Base-by-base conservation (phyloP, 1,284 basidiomycete genomes). In the Ganoderma leucocontextum region DNA sequence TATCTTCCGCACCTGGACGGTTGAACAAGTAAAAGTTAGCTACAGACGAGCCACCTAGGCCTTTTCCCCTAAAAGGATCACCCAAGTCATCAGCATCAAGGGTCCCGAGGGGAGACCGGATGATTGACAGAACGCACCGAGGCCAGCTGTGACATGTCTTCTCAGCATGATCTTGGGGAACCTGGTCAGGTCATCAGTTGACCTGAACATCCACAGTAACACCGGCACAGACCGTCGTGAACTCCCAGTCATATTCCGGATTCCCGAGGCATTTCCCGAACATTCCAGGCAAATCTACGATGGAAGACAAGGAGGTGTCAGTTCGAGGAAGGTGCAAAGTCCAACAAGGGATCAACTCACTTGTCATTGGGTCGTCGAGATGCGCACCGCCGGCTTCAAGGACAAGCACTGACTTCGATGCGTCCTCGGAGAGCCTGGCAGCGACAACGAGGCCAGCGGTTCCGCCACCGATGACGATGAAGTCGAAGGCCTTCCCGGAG, bases 381-480 rank as follows among this genome's bases (percentile, higher is more conserved):
- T 79, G 77, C 12, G 75, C 75, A 25, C 71, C 72, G 8, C 83
- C 83, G 3, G 82, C 82, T 73, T 84, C 82, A n/a, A 83, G 73
- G 15, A 84, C 79, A 22, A 80, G 73, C 19, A 83, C 81, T 2
- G 81, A 71, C 17, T 63, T 70, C 41, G 52, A 57, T 6, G 73
- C 65, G 63, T 78, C 75, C 49, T 78, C 75, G 22, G 73, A 64
- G 39, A 78, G 69, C 12, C 77, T 73, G 2, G 70, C 62, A 1
- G 76, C 77, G 19, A 79, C 59, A 19, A 75, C 73, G 12, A 77
- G 71, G 7, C 75, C 76, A 15, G 73, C 73, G 12, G 70, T 75
- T 6, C 66, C 66, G 17, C 60, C 60, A 33, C 60, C 60, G 10
- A 62, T 17, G 44, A 62, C 19, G 44, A 62, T 35, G 35, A 35